phyloP scores from a whole-genome alignment of 1,284 basidiomycete species.

The Trichosporon coremiiforme region DNA sequence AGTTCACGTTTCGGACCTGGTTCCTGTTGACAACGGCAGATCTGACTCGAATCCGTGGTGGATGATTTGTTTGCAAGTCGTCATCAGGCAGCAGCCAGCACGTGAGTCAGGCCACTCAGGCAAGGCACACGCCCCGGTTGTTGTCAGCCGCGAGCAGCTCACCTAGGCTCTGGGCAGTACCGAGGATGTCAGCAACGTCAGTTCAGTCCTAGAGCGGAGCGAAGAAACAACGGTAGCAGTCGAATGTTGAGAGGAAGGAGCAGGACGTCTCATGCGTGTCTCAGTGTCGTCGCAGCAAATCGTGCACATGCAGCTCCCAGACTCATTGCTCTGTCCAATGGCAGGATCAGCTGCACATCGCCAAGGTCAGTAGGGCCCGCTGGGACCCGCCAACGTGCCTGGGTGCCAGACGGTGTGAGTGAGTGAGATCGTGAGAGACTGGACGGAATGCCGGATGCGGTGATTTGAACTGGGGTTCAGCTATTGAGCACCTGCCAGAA shows the following conservation, averaged over 20 bases:
- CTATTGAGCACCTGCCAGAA: neutral
- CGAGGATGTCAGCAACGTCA: neutral
- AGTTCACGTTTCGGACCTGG: neutral
- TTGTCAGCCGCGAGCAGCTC: too few species aligned
- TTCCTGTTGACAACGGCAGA: neutral
- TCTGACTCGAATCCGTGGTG: neutral
- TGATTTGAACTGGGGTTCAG: too few species aligned
- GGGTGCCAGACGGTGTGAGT: neutral
- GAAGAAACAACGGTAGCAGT: too few species aligned
- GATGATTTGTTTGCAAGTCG: neutral
- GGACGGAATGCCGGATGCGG: neutral
- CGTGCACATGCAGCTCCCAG: too few species aligned
- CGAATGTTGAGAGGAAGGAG: too few species aligned
- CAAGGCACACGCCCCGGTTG: too few species aligned
- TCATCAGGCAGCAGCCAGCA: neutral
- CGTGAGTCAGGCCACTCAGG: neutral
- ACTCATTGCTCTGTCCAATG: neutral
- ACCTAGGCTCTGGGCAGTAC: neutral
- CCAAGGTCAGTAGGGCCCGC: neutral
- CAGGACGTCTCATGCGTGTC: neutral
- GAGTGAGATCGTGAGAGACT: neutral
- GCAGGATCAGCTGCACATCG: neutral
- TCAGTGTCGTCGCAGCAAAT: neutral
- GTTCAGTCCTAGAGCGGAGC: too few species aligned
- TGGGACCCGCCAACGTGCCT: neutral